A percentile compares a stretch with the other conserved stretches of the same genome.
Evolutionary conservation across 2,329 filamentous ascomycete genomes (phyloP).

Genomic region (Pseudogymnoascus sp.): DNA sequence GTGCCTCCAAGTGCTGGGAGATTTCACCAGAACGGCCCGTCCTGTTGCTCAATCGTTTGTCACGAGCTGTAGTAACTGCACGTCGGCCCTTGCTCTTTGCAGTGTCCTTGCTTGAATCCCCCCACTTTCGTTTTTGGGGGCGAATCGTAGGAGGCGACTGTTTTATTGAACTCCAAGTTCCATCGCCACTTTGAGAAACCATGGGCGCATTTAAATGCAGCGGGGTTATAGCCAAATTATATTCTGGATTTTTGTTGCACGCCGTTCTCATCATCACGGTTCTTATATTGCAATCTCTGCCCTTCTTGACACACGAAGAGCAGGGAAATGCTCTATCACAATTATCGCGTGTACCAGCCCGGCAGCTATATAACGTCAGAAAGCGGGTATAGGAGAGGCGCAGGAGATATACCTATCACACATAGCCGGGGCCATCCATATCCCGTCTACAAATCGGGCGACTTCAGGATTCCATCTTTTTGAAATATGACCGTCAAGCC

Average conservation of each 20-base stretch:
- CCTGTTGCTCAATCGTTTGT: background rate
- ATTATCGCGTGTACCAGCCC: background rate
- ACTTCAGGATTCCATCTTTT: background rate
- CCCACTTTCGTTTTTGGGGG: background rate
- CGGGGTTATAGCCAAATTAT: background rate
- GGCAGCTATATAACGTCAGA: background rate
- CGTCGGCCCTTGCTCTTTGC: background rate
- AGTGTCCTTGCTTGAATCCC: background rate
- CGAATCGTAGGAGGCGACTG: background rate
- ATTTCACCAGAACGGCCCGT: background rate
- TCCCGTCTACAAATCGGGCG: background rate
- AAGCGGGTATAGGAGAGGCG: background rate
- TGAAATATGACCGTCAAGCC: background rate
- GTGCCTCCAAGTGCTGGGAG: background rate
- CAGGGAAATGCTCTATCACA: slow-evolving; percentile 4
- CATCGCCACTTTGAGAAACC: background rate
- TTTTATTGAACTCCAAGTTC: background rate
- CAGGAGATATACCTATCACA: slow-evolving; percentile 7
- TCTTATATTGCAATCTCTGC: background rate
- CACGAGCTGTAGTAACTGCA: background rate
- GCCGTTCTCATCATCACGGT: background rate
- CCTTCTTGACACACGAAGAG: background rate
- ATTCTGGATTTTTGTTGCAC: slow-evolving; percentile 2
- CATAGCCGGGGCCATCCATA: slow-evolving; percentile 7
- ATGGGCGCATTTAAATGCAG: background rate